Evolutionary conservation across 2,329 filamentous ascomycete genomes (phyloP).

Genomic region (Pseudomassariella vexata): DNA sequence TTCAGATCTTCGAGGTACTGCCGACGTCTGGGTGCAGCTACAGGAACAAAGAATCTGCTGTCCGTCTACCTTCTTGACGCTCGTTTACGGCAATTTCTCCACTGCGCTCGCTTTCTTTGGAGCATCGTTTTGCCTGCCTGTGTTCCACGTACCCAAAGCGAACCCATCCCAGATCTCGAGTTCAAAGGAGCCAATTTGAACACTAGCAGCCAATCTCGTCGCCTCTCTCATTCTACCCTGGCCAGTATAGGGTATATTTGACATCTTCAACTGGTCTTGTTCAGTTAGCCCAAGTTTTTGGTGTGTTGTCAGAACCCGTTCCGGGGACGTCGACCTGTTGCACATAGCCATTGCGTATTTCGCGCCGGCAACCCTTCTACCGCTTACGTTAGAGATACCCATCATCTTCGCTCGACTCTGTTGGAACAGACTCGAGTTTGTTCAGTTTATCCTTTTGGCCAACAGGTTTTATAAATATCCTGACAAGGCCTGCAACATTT

Average conservation of each 20-base stretch:
- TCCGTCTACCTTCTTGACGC: conserved; percentile 20
- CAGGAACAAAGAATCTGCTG: conserved; percentile 14
- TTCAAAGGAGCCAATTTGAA: conserved; percentile 16
- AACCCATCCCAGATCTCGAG: conserved; percentile 3
- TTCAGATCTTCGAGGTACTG: conserved; percentile 1
- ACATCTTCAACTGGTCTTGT: too few relatives aligned
- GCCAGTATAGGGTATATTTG: conserved; percentile 17
- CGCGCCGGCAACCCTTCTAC: conserved; percentile 14
- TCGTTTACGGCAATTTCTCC: conserved; percentile 20
- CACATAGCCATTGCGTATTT: conserved; percentile 20
- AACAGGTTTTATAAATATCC: conserved; percentile 24
- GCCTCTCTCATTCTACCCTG: conserved; percentile 11
- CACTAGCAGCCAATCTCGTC: conserved; percentile 7
- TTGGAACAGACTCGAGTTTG: conserved; percentile 19
- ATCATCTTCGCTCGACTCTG: conserved; percentile 18
- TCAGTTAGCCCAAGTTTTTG: too few relatives aligned
- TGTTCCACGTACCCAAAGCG: conserved; percentile 21
- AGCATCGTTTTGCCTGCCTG: conserved; percentile 19
- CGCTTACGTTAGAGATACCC: conserved; percentile 18
- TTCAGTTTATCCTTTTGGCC: conserved; percentile 16
- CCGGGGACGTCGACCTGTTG: conserved; percentile 13
- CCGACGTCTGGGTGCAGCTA: conserved; percentile 6
- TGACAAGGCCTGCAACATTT: conserved; percentile 17
- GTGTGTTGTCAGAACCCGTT: too few relatives aligned
- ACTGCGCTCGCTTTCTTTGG: conserved; percentile 24